Base-by-base conservation (phyloP, 1,139 yeast genomes). In the Candida buenavistaensis region DNA sequence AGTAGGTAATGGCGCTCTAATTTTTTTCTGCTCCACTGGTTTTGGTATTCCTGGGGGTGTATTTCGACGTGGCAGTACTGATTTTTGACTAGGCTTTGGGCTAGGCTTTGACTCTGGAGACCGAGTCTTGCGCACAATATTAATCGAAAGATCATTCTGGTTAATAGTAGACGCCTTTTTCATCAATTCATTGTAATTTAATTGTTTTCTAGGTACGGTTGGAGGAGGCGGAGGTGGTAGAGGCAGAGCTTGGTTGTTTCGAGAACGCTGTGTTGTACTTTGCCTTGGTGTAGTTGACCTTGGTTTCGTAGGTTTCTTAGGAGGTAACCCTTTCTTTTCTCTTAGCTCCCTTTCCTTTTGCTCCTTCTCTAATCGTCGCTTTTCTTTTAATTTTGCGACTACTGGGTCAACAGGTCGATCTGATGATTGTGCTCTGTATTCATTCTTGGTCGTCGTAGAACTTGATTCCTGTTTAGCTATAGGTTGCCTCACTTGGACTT, bases 171-270 rank as follows among this genome's bases (percentile, higher is more conserved):
- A 77, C 0, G 92, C 92, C 50, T 78, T 77, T 45, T 75, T 77
- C 87, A 83, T 82, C 41, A 84, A 62, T 39, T 82, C 87, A 31
- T 72, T 74, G 50, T 81, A 84, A 8, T 80, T 69, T 53, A 81
- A 56, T 48, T 80, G 81, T 46, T 78, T 74, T 9, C 46, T 48
- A 10, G 54, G 51, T 41, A 14, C 44, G 9, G 31, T 26, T 28
- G 15, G 26, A 19, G n/a, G 11, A 4, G 32, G 15, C 16, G 5
- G 32, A 3, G 36, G 10, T 14, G 24, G 32, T 19, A 28, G 37
- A 10, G 11, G 27, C 17, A 31, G 15, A 22, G 32, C 24, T 13
- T 23, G 22, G n/a, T n/a, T n/a, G n/a, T n/a, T n/a, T n/a, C n/a
- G n/a, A n/a, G n/a, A n/a, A n/a, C n/a, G 37, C n/a, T 30, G 31